Evolutionary conservation across 345 rosid species (phyloP).

Genomic region (Salix arbutifolia): DNA sequence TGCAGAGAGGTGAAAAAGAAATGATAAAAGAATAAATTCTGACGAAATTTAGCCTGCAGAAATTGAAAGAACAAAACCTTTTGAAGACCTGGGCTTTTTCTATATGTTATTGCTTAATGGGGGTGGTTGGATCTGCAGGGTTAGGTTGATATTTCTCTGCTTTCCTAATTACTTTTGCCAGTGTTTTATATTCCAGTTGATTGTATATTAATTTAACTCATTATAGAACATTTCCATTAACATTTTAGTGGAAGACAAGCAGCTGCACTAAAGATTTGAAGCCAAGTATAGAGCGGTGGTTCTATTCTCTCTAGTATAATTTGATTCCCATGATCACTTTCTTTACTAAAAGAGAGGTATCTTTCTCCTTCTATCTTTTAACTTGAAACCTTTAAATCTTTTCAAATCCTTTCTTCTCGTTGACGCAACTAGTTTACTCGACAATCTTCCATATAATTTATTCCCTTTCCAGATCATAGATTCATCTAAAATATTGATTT

Average conservation of each 20-base stretch:
- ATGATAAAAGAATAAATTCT: background rate
- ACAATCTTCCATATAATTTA: background rate
- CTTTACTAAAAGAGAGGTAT: constrained; percentile 4
- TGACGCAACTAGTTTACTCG: background rate
- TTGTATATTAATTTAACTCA: background rate
- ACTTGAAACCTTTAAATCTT: background rate
- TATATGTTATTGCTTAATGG: background rate
- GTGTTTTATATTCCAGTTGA: background rate
- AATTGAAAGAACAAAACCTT: background rate
- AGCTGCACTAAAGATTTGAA: constrained; percentile 7
- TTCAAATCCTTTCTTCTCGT: background rate
- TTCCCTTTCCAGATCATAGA: background rate
- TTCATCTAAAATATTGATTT: background rate
- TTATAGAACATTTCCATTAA: background rate
- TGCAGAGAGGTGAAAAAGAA: background rate
- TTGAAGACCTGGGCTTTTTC: background rate
- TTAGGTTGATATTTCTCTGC: background rate
- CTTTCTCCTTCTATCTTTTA: background rate
- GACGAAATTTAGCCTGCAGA: background rate
- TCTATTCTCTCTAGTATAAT: constrained; percentile 1
- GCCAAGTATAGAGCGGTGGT: background rate
- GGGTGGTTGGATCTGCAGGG: background rate
- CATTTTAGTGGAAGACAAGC: constrained; percentile 7
- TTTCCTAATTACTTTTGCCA: background rate
- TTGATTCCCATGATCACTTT: background rate